Evolutionary conservation across 345 rosid species (phyloP), one percentile per base, ranked within the genome.

Genomic region (Brassica juncea): DNA sequence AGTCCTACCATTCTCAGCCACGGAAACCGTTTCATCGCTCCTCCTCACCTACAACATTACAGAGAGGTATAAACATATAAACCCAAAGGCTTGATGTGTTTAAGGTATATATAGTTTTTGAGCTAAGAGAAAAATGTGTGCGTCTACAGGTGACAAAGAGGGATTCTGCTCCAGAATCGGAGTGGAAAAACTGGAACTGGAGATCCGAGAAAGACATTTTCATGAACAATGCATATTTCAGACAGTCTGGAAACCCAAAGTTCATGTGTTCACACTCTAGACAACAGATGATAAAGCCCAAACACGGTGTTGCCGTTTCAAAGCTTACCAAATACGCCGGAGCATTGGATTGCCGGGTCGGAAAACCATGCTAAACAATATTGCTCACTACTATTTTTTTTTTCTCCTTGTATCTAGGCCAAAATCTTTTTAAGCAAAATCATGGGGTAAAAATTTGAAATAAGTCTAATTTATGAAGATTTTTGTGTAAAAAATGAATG

Each of bases 21-120:
- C 63, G 97, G 97, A 55, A 89, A 92, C 80, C 84, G 93, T 19
- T 92, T 89, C 87, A 84, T 86, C 6, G 97, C 97, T 65, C 90
- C 92, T 73, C 57, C 83, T 84, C 66, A n/a, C 25, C 0, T 0
- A 2, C 44, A 73, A 4, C 28, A 73, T 0, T 82, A 81, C 61
- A 89, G 81, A 63, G 84, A 88, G 87, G 91, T 89, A 85, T 42
- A 28, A 73, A 39, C 16, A 77, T 31, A n/a, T 31, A 34, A 25
- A 68, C 14, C 14, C 12, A 16, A 52, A 3, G 47, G 16, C 57
- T 69, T 69, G n/a, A 68, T 69, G 21, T 68, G 34, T 16, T 66
- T 66, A 3, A 42, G 11, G 30, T 42, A 27, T 23, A 52, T 42
- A 27, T 23, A 52, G 37, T n/a, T 15, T 27, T 4, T 7, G 19